Conservation (phyloP, 768 basidiomycete genomes). For the Tricholoma sp. region DNA sequence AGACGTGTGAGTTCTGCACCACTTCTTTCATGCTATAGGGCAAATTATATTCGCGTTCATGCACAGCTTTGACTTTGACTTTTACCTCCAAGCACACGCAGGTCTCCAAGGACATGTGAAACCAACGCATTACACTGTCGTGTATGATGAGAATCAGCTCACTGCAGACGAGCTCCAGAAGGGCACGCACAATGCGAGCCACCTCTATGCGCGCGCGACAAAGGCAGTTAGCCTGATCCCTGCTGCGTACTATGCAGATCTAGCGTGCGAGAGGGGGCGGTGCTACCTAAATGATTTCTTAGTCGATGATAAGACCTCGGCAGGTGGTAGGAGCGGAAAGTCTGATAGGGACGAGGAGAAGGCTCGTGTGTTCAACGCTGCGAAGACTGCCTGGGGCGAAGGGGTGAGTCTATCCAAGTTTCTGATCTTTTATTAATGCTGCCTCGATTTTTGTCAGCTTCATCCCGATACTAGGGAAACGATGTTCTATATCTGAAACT, state of each 20-base stretch:
- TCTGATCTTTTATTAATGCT: slow-evolving; percentile 3
- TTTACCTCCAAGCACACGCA: slow-evolving; percentile 69
- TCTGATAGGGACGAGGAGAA: slow-evolving; percentile 34
- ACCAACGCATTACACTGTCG: slow-evolving; percentile 73
- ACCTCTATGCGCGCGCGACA: slow-evolving; percentile 78
- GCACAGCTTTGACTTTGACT: slow-evolving; percentile 56
- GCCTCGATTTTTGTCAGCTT: slow-evolving; percentile 26
- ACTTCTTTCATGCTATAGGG: too few species aligned
- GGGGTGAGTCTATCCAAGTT: slow-evolving; percentile 33
- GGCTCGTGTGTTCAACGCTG: slow-evolving; percentile 38
- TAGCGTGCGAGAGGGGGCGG: slow-evolving; percentile 77
- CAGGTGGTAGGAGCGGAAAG: slow-evolving; percentile 23
- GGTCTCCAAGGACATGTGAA: slow-evolving; percentile 69
- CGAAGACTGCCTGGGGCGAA: slow-evolving; percentile 44
- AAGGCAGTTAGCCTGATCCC: slow-evolving; percentile 80
- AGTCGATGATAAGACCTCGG: slow-evolving; percentile 44
- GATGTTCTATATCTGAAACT: slow-evolving; percentile 69
- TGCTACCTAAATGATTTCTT: slow-evolving; percentile 73
- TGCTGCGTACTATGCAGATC: slow-evolving; percentile 75
- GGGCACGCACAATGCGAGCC: slow-evolving; percentile 63
- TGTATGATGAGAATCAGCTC: slow-evolving; percentile 74
- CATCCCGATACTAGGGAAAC: slow-evolving; percentile 51
- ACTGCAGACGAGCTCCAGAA: slow-evolving; percentile 68
- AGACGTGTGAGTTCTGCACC: slow-evolving; percentile 40
- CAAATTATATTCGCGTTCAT: too few species aligned